Conservation (phyloP, 2,329 filamentous ascomycete genomes). For the Sphaerulina musiva region DNA sequence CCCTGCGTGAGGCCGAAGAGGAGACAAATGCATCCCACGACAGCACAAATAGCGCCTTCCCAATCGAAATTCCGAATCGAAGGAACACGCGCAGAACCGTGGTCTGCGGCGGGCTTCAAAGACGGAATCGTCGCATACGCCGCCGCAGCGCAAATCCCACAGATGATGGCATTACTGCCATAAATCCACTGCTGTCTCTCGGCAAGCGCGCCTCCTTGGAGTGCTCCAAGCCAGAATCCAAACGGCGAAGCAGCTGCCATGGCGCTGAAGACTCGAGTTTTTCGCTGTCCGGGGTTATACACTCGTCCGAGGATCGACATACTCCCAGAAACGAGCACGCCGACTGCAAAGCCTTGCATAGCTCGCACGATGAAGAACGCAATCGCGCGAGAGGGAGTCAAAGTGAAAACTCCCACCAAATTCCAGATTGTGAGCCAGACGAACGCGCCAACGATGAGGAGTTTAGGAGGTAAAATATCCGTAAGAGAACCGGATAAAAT, state of each 20-base stretch:
- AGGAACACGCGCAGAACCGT: conserved; percentile 19
- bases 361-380: conserved; percentile 36
- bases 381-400: conserved; percentile 33
- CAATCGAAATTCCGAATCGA: conserved; percentile 30
- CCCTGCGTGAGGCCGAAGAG: conserved; percentile 36
- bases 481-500: conserved; percentile 37
- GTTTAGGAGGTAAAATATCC: conserved; percentile 39
- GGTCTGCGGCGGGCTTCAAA: conserved; percentile 31
- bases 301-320: conserved; percentile 37
- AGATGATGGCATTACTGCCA: conserved; percentile 40
- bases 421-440: conserved; percentile 41
- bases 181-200: conserved; percentile 41
- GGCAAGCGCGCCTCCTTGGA: conserved; percentile 40
- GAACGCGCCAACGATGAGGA: conserved; percentile 41
- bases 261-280: conserved; percentile 34
- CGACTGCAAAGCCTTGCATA: conserved; percentile 36
- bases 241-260: conserved; percentile 36
- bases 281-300: conserved; percentile 36
- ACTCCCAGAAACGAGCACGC: conserved; percentile 33
- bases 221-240: conserved; percentile 35
- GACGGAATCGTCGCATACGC: conserved; percentile 39
- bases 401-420: conserved; percentile 33
- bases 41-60: conserved; percentile 28
- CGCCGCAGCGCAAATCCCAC: conserved; percentile 33
- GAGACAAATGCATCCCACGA: conserved; percentile 31